phyloP scores from a whole-genome alignment of 805 yeast genomes.

The Lipomyces starkeyi region DNA sequence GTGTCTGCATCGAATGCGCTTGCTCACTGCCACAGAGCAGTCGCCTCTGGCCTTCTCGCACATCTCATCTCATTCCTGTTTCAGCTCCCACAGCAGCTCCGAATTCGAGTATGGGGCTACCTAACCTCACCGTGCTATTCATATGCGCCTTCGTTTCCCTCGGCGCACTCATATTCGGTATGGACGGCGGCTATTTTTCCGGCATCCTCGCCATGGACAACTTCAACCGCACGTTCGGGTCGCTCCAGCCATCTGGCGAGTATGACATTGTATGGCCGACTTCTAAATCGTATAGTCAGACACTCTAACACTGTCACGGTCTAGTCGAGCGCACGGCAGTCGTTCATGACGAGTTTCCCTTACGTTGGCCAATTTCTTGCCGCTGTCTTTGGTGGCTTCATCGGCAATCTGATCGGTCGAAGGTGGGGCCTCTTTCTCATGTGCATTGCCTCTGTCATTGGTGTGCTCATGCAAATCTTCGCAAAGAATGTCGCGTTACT shows the following conservation, averaged over 20 bases:
- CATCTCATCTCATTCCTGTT: no score
- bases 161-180: slow-evolving; percentile 23
- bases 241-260: background rate
- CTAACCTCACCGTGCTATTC: slow-evolving; percentile 7
- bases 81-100: no score
- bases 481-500: background rate
- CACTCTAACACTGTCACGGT: background rate
- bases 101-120: background rate
- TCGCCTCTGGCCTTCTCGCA: no score
- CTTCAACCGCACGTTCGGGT: slow-evolving; percentile 10
- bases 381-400: background rate
- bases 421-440: background rate
- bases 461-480: slow-evolving; percentile 1
- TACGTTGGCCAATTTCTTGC: background rate
- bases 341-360: slow-evolving; percentile 6
- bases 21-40: no score
- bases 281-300: background rate
- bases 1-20: no score
- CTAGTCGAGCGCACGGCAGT: background rate
- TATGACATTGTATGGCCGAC: background rate
- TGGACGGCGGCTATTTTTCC: slow-evolving; percentile 21
- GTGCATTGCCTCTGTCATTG: background rate
- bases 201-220: slow-evolving; percentile 21
- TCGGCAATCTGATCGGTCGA: background rate
- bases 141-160: slow-evolving; percentile 16